Percentiles rank a stretch among this genome's conserved stretches.
These are phyloP conservation scores for Trichosanthes cucumerina DNA, from an alignment of 306 rosid genomes.

Conservation along the genomic window DNA sequence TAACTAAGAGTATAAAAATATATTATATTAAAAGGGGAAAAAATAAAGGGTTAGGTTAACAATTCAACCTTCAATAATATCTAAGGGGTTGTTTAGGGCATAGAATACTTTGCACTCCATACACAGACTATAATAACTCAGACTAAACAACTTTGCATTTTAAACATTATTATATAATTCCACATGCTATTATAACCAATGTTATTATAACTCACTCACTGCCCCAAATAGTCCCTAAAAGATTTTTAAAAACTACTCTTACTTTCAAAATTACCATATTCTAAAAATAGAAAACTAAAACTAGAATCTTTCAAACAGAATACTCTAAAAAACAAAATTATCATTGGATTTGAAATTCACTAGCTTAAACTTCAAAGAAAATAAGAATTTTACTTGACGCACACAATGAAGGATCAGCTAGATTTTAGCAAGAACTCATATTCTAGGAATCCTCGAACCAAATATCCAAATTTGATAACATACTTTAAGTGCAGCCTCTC, in stretches of 20 bases:
- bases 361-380: not conserved
- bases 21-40: not conserved
- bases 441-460: not conserved
- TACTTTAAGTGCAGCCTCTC: constrained; percentile 84
- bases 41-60: not conserved
- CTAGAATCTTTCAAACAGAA: not conserved
- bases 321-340: not conserved
- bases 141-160: too few relatives aligned
- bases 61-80: not conserved
- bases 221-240: too few relatives aligned
- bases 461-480: constrained; percentile 16
- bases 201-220: too few relatives aligned
- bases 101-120: too few relatives aligned
- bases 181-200: too few relatives aligned
- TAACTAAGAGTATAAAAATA: not conserved
- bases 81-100: too few relatives aligned
- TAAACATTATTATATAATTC: too few relatives aligned
- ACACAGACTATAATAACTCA: too few relatives aligned
- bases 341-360: not conserved
- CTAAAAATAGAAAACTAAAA: not conserved
- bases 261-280: not conserved
- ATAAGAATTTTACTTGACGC: not conserved
- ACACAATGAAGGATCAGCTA: not conserved
- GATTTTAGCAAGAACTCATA: not conserved
- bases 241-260: not conserved